Conservation (phyloP, 352 stramenopile species). For the Pythium rishiriense region DNA sequence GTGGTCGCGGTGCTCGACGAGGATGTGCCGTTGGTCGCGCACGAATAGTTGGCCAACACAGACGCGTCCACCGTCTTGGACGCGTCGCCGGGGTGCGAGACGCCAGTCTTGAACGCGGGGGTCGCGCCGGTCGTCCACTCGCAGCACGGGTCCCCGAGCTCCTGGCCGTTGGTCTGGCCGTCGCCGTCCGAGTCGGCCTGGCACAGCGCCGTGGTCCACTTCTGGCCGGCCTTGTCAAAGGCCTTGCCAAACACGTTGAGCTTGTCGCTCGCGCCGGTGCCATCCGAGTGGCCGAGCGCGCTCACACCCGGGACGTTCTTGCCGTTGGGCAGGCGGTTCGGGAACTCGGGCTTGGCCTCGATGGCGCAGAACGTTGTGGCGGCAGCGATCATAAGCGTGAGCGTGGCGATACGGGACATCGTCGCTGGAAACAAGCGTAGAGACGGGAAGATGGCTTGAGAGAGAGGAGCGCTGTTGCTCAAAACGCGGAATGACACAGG, state of each 20-base stretch:
- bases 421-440: not conserved
- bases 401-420: not conserved
- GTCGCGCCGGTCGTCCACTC: constrained; percentile 21
- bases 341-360: constrained; percentile 17
- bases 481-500: no score
- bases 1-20: no score
- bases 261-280: constrained; percentile 3
- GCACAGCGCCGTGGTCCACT: constrained; percentile 40
- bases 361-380: not conserved
- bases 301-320: constrained; percentile 18
- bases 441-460: no score
- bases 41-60: not conserved
- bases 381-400: not conserved
- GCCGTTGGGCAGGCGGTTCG: constrained; percentile 32
- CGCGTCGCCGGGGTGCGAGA: constrained; percentile 26
- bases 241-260: constrained; percentile 41
- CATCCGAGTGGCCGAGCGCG: constrained; percentile 29
- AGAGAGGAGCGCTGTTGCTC: no score
- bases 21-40: no score
- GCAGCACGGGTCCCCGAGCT: constrained; percentile 59
- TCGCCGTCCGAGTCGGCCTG: constrained; percentile 51
- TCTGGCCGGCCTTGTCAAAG: constrained; percentile 34
- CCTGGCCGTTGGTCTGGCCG: constrained; percentile 53
- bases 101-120: constrained; percentile 14
- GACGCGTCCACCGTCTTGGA: constrained; percentile 12